A percentile compares a stretch with the other conserved stretches of the same genome.
These are phyloP conservation scores for Cryptomeria japonica DNA, from an alignment of 75 land plant genomes.

Conservation along the genomic window DNA sequence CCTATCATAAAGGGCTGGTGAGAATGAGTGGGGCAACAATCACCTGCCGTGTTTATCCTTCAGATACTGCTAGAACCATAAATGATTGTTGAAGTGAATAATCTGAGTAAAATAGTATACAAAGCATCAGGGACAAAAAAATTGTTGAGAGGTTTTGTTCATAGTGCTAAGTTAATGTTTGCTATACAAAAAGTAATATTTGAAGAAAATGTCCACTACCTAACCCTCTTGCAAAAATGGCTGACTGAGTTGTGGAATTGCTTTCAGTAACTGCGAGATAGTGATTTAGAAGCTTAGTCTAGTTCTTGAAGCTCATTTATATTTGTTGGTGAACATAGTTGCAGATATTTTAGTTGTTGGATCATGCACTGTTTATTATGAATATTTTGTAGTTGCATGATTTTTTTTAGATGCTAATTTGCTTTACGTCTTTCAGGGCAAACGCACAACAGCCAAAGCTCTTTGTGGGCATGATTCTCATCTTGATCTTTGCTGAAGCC, in stretches of 20 bases:
- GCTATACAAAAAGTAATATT: background rate
- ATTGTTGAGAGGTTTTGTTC: background rate
- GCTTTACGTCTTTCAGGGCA: slow-evolving; percentile 29
- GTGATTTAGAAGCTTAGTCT: background rate
- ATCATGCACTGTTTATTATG: no score
- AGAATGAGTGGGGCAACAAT: background rate
- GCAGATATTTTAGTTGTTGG: no score
- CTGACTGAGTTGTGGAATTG: no score
- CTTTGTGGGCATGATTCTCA: slow-evolving; percentile 61
- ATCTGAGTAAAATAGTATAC: background rate
- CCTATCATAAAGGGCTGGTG: background rate
- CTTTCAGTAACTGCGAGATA: background rate
- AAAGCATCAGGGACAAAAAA: background rate
- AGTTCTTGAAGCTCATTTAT: background rate
- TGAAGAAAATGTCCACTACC: no score
- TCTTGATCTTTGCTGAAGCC: slow-evolving; percentile 67
- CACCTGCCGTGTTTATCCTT: background rate
- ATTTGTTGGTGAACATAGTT: no score
- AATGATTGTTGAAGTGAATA: background rate
- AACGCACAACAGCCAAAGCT: slow-evolving; percentile 67
- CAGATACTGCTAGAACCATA: background rate
- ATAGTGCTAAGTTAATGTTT: background rate
- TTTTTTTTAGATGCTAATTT: background rate
- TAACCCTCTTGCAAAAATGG: no score
- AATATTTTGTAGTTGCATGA: no score